Conservation (phyloP, 2,329 filamentous ascomycete genomes). For the Diaporthe vaccinii region DNA sequence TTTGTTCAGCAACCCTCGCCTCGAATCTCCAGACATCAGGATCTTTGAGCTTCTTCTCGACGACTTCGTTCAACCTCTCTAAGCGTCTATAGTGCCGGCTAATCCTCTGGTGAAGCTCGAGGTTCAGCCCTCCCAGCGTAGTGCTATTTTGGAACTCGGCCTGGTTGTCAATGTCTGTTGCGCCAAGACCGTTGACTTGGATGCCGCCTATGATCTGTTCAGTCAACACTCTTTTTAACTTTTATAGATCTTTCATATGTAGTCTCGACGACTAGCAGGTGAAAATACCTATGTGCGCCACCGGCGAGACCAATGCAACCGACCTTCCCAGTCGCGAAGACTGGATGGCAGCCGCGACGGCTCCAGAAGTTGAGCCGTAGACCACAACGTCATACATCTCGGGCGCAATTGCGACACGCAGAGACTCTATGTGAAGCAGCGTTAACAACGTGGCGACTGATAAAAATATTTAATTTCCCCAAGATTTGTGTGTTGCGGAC, state of each 20-base stretch:
- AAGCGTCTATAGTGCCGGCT: background rate
- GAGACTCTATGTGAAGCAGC: background rate
- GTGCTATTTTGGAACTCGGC: conserved; percentile 1
- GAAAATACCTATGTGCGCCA: background rate
- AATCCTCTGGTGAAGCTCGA: background rate
- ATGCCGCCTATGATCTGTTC: background rate
- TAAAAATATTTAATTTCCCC: background rate
- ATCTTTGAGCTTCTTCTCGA: background rate
- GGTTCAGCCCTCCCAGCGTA: background rate
- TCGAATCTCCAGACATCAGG: background rate
- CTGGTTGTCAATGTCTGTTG: conserved; percentile 6
- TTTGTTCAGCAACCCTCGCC: background rate
- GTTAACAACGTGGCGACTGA: background rate
- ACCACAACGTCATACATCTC: background rate
- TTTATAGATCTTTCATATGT: background rate
- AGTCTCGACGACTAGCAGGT: background rate
- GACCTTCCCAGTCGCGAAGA: conserved; percentile 7
- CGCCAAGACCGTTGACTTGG: background rate
- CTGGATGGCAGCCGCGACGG: background rate
- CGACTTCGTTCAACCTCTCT: background rate
- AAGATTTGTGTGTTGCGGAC: background rate
- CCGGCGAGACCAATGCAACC: background rate
- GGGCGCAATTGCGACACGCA: background rate
- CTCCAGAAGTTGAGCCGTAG: background rate
- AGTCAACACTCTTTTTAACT: background rate